phyloP scores from a whole-genome alignment of 768 basidiomycete genomes.

The Gymnopilus dilepis region DNA sequence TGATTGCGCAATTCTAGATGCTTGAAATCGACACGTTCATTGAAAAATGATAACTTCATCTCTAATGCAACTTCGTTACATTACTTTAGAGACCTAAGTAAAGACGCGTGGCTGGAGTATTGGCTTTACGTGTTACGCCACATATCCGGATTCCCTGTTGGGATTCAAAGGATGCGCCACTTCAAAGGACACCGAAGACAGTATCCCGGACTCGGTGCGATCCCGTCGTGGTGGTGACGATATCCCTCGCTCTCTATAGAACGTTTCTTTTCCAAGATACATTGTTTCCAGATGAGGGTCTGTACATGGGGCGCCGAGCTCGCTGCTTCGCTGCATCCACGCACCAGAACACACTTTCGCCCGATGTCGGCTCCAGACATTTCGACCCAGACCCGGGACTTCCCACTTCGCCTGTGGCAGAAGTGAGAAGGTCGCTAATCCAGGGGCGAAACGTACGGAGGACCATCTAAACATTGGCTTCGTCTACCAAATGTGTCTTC shows the following conservation, averaged over 20 bases:
- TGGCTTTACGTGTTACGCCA: slow-evolving; percentile 50
- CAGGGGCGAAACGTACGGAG: slow-evolving; percentile 17
- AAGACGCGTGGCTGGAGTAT: slow-evolving; percentile 35
- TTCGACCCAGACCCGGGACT: slow-evolving; percentile 11
- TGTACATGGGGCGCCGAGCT: neutral
- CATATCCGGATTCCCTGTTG: slow-evolving; percentile 44
- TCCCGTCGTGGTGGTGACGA: slow-evolving; percentile 1
- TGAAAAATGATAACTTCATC: slow-evolving; percentile 36
- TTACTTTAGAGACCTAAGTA: slow-evolving; percentile 34
- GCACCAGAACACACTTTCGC: slow-evolving; percentile 15
- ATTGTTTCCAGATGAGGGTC: slow-evolving; percentile 22
- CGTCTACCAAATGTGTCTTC: slow-evolving; percentile 21
- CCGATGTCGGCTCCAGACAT: slow-evolving; percentile 16
- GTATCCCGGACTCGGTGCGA: slow-evolving; percentile 7
- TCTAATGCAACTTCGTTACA: slow-evolving; percentile 32
- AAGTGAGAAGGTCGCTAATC: slow-evolving; percentile 21
- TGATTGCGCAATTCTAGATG: slow-evolving; percentile 45
- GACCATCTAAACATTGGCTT: slow-evolving; percentile 19
- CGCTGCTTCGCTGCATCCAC: slow-evolving; percentile 1
- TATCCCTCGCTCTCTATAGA: slow-evolving; percentile 27
- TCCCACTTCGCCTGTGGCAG: slow-evolving; percentile 25
- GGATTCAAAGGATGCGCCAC: slow-evolving; percentile 36
- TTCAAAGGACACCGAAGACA: slow-evolving; percentile 25
- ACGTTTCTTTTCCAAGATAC: slow-evolving; percentile 22
- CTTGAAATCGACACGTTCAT: slow-evolving; percentile 38